These are phyloP conservation scores for Komagataea norvegica DNA, from an alignment of 1,139 yeast species.

Conservation along the genomic window DNA sequence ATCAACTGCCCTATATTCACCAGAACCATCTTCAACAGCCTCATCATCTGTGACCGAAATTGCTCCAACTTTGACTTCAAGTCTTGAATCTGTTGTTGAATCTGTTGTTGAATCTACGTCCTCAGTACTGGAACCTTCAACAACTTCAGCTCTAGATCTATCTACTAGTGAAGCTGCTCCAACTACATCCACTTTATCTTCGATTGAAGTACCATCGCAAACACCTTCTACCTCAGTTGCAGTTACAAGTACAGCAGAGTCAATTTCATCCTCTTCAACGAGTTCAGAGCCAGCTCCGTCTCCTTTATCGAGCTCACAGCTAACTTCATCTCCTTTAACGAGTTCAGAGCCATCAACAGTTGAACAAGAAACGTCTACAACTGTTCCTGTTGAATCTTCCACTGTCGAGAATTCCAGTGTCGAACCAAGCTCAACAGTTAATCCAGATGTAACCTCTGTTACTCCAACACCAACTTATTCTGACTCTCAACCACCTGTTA, in stretches of 20 bases:
- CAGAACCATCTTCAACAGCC: background rate
- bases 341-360: background rate
- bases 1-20: background rate
- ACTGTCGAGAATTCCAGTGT: background rate
- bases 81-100: background rate
- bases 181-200: slow-evolving; percentile 2
- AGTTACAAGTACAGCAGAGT: background rate
- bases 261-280: background rate
- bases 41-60: background rate
- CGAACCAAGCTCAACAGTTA: background rate
- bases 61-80: background rate
- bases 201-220: background rate
- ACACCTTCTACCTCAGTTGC: background rate
- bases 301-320: background rate
- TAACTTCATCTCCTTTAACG: background rate
- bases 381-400: background rate
- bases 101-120: slow-evolving; percentile 2
- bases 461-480: slow-evolving; percentile 2
- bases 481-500: slow-evolving; percentile 9
- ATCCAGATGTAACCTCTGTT: background rate
- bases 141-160: slow-evolving; percentile 1
- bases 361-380: slow-evolving; percentile 1
- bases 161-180: background rate
- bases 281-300: slow-evolving; percentile 2
- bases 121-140: slow-evolving; percentile 1